These are phyloP conservation scores for Castanospermum australe DNA, from an alignment of 306 rosid genomes.

Conservation along the genomic window DNA sequence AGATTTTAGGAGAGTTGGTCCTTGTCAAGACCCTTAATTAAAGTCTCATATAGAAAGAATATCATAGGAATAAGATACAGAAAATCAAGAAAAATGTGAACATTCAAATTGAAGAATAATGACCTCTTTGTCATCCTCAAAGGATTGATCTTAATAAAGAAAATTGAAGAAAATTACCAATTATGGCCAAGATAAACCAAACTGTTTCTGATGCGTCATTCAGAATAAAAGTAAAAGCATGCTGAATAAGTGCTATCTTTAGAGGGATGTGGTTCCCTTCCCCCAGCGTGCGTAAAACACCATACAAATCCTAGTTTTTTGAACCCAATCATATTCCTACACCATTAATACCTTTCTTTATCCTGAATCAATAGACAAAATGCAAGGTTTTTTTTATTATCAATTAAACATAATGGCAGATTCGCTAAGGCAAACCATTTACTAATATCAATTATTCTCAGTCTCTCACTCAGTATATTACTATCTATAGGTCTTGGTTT, in stretches of 20 bases:
- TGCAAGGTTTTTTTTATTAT: background rate
- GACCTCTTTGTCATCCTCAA: background rate
- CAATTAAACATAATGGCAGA: background rate
- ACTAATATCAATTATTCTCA: background rate
- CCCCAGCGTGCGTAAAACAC: background rate
- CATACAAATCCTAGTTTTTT: background rate
- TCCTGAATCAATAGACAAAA: background rate
- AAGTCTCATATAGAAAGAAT: background rate
- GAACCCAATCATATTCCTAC: background rate
- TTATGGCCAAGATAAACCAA: background rate
- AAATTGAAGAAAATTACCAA: background rate
- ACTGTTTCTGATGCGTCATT: background rate
- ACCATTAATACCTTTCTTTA: background rate
- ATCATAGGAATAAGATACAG: background rate
- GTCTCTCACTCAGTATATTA: background rate
- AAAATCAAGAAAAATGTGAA: background rate
- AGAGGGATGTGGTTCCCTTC: background rate
- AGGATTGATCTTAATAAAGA: background rate
- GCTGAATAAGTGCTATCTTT: background rate
- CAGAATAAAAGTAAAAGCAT: background rate
- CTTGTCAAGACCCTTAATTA: background rate
- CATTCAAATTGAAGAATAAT: background rate
- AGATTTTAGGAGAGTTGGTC: too few relatives aligned
- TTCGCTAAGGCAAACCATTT: constrained; percentile 12
- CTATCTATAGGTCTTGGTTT: background rate